Conservation (phyloP, 2,329 filamentous ascomycete species). For the Fusarium goolgardi region DNA sequence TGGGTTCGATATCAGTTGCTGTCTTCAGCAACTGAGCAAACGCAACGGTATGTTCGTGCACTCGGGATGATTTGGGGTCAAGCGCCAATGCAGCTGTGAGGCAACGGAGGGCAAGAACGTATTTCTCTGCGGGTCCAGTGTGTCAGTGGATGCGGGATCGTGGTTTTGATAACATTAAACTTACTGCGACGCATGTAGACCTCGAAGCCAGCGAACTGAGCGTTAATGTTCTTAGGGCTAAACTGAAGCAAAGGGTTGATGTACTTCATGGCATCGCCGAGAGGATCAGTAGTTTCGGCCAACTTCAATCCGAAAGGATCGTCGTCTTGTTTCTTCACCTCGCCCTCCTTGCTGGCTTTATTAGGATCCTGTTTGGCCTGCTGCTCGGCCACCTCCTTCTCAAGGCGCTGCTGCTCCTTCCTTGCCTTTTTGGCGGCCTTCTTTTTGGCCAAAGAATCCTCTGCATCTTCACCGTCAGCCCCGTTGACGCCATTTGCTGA, state of each 20-base stretch:
- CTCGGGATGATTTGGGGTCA: slow-evolving; percentile 74
- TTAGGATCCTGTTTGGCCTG: slow-evolving; percentile 85
- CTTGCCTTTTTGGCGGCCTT: slow-evolving; percentile 92
- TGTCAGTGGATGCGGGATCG: neutral
- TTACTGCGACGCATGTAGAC: slow-evolving; percentile 86
- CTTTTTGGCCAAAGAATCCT: slow-evolving; percentile 77
- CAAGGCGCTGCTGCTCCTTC: slow-evolving; percentile 73
- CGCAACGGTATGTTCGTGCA: slow-evolving; percentile 79
- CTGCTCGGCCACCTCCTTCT: slow-evolving; percentile 83
- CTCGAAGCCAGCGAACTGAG: slow-evolving; percentile 88
- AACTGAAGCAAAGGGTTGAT: slow-evolving; percentile 83
- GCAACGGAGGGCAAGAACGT: slow-evolving; percentile 86
- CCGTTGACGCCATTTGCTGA: slow-evolving; percentile 73
- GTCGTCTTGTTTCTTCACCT: slow-evolving; percentile 86
- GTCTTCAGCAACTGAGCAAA: slow-evolving; percentile 73
- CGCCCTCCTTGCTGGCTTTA: slow-evolving; percentile 72
- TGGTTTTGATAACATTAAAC: slow-evolving; percentile 47
- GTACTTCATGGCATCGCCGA: slow-evolving; percentile 90
- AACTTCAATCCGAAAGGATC: slow-evolving; percentile 88
- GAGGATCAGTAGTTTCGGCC: slow-evolving; percentile 81
- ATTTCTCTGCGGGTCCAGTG: slow-evolving; percentile 72
- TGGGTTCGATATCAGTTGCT: slow-evolving; percentile 68
- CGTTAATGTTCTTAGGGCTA: slow-evolving; percentile 82
- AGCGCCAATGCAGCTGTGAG: slow-evolving; percentile 78
- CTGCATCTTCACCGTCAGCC: slow-evolving; percentile 59